Conservation (phyloP, 805 yeast genomes). For the Wickerhamiella bombiphila region DNA sequence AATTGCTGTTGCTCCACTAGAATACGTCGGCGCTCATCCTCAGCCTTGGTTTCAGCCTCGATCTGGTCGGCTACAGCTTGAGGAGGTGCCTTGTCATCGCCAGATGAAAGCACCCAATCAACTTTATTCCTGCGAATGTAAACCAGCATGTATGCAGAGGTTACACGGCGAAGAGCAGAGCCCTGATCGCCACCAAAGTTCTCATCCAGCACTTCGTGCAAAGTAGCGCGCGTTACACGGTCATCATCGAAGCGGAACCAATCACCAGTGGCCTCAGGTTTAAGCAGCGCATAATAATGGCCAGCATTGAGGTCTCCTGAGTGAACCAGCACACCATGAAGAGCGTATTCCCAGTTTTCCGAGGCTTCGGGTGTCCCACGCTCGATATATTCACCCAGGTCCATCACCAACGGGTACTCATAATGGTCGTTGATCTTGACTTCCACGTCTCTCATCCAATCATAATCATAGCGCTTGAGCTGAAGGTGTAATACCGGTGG, state of each 20-base stretch:
- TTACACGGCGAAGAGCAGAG: slow-evolving; percentile 50
- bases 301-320: slow-evolving; percentile 94
- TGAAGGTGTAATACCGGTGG: slow-evolving; percentile 92
- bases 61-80: slow-evolving; percentile 51
- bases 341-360: slow-evolving; percentile 60
- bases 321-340: slow-evolving; percentile 92
- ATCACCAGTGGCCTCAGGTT: slow-evolving; percentile 49
- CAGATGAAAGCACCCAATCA: slow-evolving; percentile 33
- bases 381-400: slow-evolving; percentile 65
- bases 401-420: slow-evolving; percentile 75
- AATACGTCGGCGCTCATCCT: slow-evolving; percentile 39
- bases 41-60: slow-evolving; percentile 44
- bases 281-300: slow-evolving; percentile 88
- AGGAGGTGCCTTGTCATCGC: slow-evolving; percentile 44
- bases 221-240: slow-evolving; percentile 75
- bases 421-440: slow-evolving; percentile 85
- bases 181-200: slow-evolving; percentile 70
- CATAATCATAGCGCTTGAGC: slow-evolving; percentile 86
- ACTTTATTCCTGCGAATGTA: slow-evolving; percentile 57
- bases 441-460: slow-evolving; percentile 73
- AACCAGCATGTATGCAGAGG: slow-evolving; percentile 95
- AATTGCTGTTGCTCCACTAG: slow-evolving; percentile 46
- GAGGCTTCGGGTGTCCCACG: slow-evolving; percentile 24
- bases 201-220: slow-evolving; percentile 74
- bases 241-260: slow-evolving; percentile 97